phyloP scores from a whole-genome alignment of 2,329 filamentous ascomycete species.

The Calonectria pteridis region DNA sequence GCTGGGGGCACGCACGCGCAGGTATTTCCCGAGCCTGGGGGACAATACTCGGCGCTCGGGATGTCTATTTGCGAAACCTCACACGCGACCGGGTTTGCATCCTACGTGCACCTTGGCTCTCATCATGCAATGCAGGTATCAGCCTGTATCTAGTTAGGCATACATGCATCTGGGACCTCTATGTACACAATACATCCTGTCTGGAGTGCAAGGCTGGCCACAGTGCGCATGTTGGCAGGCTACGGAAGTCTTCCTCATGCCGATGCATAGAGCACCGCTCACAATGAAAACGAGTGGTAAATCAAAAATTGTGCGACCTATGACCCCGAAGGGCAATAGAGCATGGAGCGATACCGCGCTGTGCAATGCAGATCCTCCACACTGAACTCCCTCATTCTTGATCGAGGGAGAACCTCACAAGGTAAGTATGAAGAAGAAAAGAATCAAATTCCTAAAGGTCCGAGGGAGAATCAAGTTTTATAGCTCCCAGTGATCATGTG shows the following conservation, averaged over 20 bases:
- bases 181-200: neutral
- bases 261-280: constrained; percentile 52
- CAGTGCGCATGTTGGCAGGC: neutral
- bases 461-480: constrained; percentile 44
- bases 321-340: constrained; percentile 68
- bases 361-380: constrained; percentile 68
- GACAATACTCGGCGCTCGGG: neutral
- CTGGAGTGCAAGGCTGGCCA: neutral
- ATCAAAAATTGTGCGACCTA: constrained; percentile 68
- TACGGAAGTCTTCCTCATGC: constrained; percentile 56
- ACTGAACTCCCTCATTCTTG: constrained; percentile 59
- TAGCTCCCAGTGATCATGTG: constrained; percentile 34
- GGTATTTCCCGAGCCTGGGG: neutral
- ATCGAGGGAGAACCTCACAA: constrained; percentile 59
- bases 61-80: neutral
- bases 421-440: constrained; percentile 67
- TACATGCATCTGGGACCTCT: neutral
- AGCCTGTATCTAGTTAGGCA: neutral
- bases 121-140: neutral
- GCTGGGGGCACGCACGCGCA: neutral
- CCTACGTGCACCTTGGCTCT: neutral
- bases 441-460: constrained; percentile 39
- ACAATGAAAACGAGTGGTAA: constrained; percentile 58
- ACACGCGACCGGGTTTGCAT: neutral
- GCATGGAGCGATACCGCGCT: constrained; percentile 62